Evolutionary conservation across 169 alveolate genomes (phyloP).

Genomic region (Plasmodium blacklocki): DNA sequence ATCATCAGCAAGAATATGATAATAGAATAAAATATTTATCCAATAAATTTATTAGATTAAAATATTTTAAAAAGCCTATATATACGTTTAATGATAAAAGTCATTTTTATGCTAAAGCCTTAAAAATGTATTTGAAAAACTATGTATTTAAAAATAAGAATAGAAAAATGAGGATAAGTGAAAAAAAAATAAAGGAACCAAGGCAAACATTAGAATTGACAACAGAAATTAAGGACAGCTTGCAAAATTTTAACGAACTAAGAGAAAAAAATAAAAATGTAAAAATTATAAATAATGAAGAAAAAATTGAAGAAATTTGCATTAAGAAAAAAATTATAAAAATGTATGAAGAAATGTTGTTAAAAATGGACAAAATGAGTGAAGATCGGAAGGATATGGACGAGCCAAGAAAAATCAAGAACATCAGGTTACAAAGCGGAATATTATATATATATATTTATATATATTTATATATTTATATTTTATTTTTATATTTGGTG

Average conservation of each 20-base stretch:
- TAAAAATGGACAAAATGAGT: constrained; percentile 21
- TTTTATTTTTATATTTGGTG: not conserved
- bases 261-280: constrained; percentile 39
- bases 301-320: constrained; percentile 58
- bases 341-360: constrained; percentile 42
- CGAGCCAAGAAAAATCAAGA: constrained; percentile 4
- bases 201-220: constrained; percentile 7
- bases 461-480: not conserved
- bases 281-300: constrained; percentile 31
- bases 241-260: constrained; percentile 19
- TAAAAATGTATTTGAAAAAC: constrained; percentile 50
- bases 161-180: constrained; percentile 14
- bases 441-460: not conserved
- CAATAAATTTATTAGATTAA: constrained; percentile 15
- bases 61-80: not conserved
- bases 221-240: constrained; percentile 12
- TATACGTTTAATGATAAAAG: not conserved
- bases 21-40: constrained; percentile 24
- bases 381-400: not conserved
- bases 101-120: not conserved
- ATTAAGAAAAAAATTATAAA: constrained; percentile 45
- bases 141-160: not conserved
- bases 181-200: not conserved
- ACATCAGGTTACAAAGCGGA: constrained; percentile 3
- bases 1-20: constrained; percentile 41